phyloP scores from a whole-genome alignment of 345 rosid genomes.

The Lepidium didymum region DNA sequence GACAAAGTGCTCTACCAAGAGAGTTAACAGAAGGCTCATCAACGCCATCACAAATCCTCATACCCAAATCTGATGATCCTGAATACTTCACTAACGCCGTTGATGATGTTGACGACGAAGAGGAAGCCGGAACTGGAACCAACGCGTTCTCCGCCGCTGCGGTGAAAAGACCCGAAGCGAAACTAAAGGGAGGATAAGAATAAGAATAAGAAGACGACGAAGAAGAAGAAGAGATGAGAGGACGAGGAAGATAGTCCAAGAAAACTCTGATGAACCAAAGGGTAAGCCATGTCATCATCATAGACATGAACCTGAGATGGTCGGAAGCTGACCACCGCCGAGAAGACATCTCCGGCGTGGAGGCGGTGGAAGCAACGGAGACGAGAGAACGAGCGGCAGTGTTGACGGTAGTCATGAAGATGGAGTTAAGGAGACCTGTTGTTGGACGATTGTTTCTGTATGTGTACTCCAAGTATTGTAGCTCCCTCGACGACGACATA shows the following conservation, averaged over 20 bases:
- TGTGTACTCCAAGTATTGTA: conserved; percentile 31
- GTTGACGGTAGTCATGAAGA: conserved; percentile 64
- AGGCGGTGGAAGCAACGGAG: conserved; percentile 46
- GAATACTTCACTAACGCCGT: conserved; percentile 31
- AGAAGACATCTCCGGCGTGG: conserved; percentile 22
- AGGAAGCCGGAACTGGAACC: conserved; percentile 20
- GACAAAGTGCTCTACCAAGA: conserved; percentile 59
- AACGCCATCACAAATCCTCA: conserved; percentile 28
- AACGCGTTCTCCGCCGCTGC: conserved; percentile 28
- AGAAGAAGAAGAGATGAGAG: conserved; percentile 20
- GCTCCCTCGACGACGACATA: conserved; percentile 30
- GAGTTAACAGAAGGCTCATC: conserved; percentile 49
- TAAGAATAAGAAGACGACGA: conserved; percentile 5
- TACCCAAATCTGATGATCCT: conserved; percentile 34
- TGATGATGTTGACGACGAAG: conserved; percentile 6
- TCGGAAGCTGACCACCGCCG: conserved; percentile 54
- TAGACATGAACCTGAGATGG: conserved; percentile 62
- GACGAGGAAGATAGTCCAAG: conserved; percentile 45
- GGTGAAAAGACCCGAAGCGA: conserved; percentile 29
- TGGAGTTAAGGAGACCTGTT: conserved; percentile 41
- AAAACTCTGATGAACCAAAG: conserved; percentile 59
- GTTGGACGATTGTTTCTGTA: conserved; percentile 35
- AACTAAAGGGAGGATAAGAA: conserved; percentile 27
- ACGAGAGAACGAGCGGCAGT: conserved; percentile 52
- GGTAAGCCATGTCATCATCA: conserved; percentile 56